Evolutionary conservation across 257 asterid species (phyloP), one percentile per base, ranked within the genome.

Genomic region (Solanum dulcamara): DNA sequence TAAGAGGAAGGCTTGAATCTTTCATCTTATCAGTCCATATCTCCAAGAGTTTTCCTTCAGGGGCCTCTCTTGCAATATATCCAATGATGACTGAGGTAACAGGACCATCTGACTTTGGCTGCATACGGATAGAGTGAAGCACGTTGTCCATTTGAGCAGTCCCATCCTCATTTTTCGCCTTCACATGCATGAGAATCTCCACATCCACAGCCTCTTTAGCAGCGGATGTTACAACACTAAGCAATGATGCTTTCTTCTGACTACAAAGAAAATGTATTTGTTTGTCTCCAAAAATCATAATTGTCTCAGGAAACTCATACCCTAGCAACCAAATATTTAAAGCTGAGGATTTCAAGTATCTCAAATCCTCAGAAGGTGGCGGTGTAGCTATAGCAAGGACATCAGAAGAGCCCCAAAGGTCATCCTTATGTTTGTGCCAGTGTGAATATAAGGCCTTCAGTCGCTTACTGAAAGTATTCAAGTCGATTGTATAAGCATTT

Each of bases 321-420:
- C 87, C 87, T 10, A 87, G 33, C 85, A 87, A 53, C 89, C 87
- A 87, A 33, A 87, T 46, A 48, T 87, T 87, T 68, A 87, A 32
- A 38, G 89, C 89, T 10, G 89, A 67, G 60, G 87, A 92, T 48
- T 92, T 92, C 80, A 89, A 62, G 86, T 92, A 92, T 42, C 93
- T 89, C 74, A 92, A 86, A 51, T 92, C 94, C 59, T 92, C 91
- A 0, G 93, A 92, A 17, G 87, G 89, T 11, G 94, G 94, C 10
- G 94, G 94, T 35, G 91, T 92, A 62, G 93, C 92, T 53, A 92
- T 86, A 2, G 88, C 88, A 74, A 92, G 86, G 71, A 84, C 91
- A 83, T 90, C 89, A 32, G 92, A 85, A 87, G 86, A 85, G 57
- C 92, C 92, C 93, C 93, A 92, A 11, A 88, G 51, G 46, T 91